Evolutionary conservation across 2,329 filamentous ascomycete genomes (phyloP), one percentile per base, ranked within the genome.

Genomic region (Talaromyces atroroseus): DNA sequence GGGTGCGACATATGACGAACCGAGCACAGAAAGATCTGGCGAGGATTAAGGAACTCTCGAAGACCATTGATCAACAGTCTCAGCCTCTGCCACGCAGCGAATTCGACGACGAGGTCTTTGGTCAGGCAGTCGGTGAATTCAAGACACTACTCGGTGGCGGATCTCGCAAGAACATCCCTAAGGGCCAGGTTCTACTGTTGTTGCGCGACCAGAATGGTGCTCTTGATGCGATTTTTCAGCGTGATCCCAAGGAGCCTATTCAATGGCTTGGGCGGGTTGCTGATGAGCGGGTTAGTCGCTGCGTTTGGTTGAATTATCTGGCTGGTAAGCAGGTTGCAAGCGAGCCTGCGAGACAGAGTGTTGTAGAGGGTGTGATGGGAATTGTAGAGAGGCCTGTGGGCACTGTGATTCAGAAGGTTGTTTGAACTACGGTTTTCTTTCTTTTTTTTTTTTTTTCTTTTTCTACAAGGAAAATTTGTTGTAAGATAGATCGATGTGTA

Each of bases 301-400:
- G 92, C 58, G 76, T 97, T 21, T 97, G 92, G 92, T 74, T 96
- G 68, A 88, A 92, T 63, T 99, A 96, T 73, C 77, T 99, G 32
- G 90, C 84, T 4, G 94, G 94, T 0, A 88, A 84, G 70, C 90
- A 86, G 65, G 91, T 96, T 10, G 91, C 91, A 29, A 95, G 90
- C 61, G 90, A 96, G 71, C 79, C 81, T 2, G 89, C 91, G 16
- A 82, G 92, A 63, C 80, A 84, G 73, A 95, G 82, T 63, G 88
- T 99, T 51, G 88, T 95, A 3, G 85, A 95, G 49, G 94, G 94
- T 0, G 82, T 95, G 59, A 86, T 97, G 79, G 86, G 86, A 63
- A 88, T 96, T 73, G 90, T 94, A 1, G 89, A 91, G 72, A 77
- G 92, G 61, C 94, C 94, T 0, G 83, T 96, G 16, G 92, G 92